A percentile compares a stretch with the other conserved stretches of the same genome.
Evolutionary conservation across 805 yeast species (phyloP).

Genomic region (Yarrowia sp.): DNA sequence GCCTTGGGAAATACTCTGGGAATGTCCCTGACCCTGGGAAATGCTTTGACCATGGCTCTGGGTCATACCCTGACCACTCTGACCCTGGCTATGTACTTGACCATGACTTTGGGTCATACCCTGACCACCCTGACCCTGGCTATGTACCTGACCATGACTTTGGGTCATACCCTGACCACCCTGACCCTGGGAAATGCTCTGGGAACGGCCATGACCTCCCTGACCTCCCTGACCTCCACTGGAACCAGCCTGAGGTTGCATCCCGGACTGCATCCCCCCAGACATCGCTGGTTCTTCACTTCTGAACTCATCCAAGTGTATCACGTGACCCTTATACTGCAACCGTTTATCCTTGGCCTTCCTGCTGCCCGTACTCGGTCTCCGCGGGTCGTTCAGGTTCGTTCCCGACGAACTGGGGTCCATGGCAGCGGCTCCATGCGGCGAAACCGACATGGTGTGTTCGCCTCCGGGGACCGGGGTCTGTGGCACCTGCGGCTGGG

Average conservation of each 20-base stretch:
- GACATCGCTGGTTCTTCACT: not conserved
- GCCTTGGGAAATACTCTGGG: too few relatives aligned
- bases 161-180: not conserved
- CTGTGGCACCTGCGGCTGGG: not conserved
- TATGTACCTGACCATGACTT: not conserved
- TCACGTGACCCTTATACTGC: constrained; percentile 35
- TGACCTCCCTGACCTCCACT: not conserved
- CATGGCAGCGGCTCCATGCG: not conserved
- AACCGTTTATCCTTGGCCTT: constrained; percentile 21
- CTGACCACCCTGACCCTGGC: not conserved
- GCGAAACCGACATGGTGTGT: constrained; percentile 21
- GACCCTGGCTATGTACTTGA: not conserved
- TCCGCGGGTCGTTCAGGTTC: constrained; percentile 13
- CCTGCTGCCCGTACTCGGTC: constrained; percentile 5
- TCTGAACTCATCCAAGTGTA: constrained; percentile 24
- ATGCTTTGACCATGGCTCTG: too few relatives aligned
- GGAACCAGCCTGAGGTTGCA: too few relatives aligned
- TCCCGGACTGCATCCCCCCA: too few relatives aligned
- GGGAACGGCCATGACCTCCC: not conserved
- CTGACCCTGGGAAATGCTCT: too few relatives aligned
- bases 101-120: not conserved
- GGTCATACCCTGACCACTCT: not conserved
- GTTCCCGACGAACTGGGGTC: not conserved
- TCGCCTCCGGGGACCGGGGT: constrained; percentile 2
- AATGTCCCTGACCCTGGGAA: not conserved